A percentile compares a stretch with the other conserved stretches of the same genome.
Conservation (phyloP, 2,329 filamentous ascomycete species). For the Sphaerulina vaccinii region DNA sequence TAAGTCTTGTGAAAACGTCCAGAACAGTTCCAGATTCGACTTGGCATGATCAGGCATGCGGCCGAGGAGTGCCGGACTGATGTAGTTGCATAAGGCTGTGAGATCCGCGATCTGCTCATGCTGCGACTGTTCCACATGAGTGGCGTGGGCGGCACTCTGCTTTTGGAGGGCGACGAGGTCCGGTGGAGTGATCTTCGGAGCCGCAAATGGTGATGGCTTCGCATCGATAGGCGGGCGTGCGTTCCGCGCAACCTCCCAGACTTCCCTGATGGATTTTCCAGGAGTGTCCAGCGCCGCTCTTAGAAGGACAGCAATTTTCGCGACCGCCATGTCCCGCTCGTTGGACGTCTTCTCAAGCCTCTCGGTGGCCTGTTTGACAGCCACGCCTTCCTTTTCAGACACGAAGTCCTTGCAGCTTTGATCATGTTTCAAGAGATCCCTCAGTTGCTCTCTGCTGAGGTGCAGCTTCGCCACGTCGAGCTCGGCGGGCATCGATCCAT, state of each 20-base stretch:
- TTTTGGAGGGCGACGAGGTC: too few relatives aligned
- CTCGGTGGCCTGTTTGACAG: not conserved
- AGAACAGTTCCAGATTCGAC: not conserved
- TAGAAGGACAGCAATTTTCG: constrained; percentile 71
- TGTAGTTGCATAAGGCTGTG: not conserved
- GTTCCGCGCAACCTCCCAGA: constrained; percentile 77
- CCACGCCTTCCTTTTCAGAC: not conserved
- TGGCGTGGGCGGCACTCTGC: too few relatives aligned
- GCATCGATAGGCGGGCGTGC: constrained; percentile 40
- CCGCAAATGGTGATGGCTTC: not conserved
- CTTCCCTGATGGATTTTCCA: constrained; percentile 76
- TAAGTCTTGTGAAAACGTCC: not conserved
- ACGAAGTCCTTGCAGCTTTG: not conserved
- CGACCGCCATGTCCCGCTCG: not conserved
- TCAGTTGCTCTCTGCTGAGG: not conserved
- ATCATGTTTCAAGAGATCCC: not conserved
- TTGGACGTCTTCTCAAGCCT: too few relatives aligned
- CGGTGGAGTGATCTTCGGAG: too few relatives aligned
- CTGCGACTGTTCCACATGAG: not conserved
- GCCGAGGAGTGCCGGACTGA: not conserved
- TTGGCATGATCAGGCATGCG: not conserved
- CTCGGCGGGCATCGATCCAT: not conserved
- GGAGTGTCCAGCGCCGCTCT: constrained; percentile 80
- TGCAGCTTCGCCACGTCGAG: not conserved
- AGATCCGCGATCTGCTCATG: not conserved